Base-by-base conservation (phyloP, 129 eudicot genomes). In the Flaveria linearis region DNA sequence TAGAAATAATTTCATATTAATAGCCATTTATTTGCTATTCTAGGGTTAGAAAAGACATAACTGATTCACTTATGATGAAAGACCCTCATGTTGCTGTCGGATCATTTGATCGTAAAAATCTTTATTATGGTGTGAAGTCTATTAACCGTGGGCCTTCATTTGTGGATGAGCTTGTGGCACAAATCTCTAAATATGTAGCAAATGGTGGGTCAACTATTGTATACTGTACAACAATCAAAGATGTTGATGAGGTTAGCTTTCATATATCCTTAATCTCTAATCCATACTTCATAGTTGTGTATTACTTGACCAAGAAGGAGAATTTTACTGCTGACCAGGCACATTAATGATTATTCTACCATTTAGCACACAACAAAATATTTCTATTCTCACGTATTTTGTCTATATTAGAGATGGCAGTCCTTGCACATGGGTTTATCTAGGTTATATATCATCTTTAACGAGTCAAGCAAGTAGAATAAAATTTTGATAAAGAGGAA, bases 41-140 rank as follows among this genome's bases (percentile, higher is more conserved):
- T 85, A 93, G 98, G 88, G 98, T 93, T 71, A 85, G 88, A 68
- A 69, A 9, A 20, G 98, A 93, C 80, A 93, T 93, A 60, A 64
- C 74, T 41, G 82, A 79, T 45, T 90, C 98, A 10, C 80, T 93
- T 73, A 82, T 78, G 85, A 79, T 90, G 90, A 76, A 86, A 82
- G 80, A 80, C 69, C 91, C 96, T 80, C 85, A 86, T 78, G 74
- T 93, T 43, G 79, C 89, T 52, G 74, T 90, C 69, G 98, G 98
- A 72, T 93, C 98, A 67, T 93, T 93, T 76, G 96, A 93, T 76
- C 96, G 96, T 70, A 81, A 85, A 82, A 93, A 93, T 78, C 98
- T 93, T 45, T 88, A 76, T 76, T 93, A 93, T 73, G 91, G 95
- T 60, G 96, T 81, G 76, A 90, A 93, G 85, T 75, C 92, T 61